Evolutionary conservation across 495 filamentous ascomycete genomes (phyloP).

Genomic region (Hypoxylon rickii): DNA sequence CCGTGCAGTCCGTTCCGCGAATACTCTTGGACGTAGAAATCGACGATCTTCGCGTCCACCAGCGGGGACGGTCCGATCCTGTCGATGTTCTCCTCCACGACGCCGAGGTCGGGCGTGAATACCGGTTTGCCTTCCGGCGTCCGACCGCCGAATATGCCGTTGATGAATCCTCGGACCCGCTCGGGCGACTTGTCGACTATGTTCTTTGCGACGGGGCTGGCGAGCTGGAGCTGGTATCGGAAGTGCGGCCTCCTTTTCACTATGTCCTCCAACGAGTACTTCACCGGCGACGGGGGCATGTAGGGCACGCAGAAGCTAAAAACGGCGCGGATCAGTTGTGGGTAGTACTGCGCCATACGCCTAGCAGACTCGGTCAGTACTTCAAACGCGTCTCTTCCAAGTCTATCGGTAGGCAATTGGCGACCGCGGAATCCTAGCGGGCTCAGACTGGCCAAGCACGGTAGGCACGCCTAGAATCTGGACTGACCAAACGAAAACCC

Average conservation of each 20-base stretch:
- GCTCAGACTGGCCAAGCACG: too few species aligned
- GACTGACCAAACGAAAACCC: constrained; percentile 51
- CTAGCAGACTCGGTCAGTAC: too few species aligned
- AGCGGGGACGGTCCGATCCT: constrained; percentile 59
- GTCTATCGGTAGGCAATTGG: too few species aligned
- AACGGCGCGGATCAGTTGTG: constrained; percentile 69
- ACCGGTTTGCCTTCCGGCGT: constrained; percentile 56
- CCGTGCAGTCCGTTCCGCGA: constrained; percentile 73
- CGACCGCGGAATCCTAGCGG: too few species aligned
- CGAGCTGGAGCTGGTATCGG: constrained; percentile 81
- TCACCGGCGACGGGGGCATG: constrained; percentile 52
- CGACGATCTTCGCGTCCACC: constrained; percentile 69
- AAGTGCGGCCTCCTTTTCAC: constrained; percentile 70
- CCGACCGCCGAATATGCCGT: constrained; percentile 67
- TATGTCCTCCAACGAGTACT: constrained; percentile 57
- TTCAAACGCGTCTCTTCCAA: too few species aligned
- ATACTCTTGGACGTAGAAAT: constrained; percentile 76
- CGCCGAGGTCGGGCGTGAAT: constrained; percentile 61
- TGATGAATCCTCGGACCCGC: constrained; percentile 69
- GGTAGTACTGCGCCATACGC: constrained; percentile 71
- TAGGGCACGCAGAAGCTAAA: constrained; percentile 84
- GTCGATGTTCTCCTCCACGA: constrained; percentile 53
- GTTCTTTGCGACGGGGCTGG: constrained; percentile 65
- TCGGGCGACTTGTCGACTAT: constrained; percentile 55
- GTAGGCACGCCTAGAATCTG: not conserved